Evolutionary conservation across 2,329 filamentous ascomycete genomes (phyloP).

Genomic region (Colletotrichum chrysophilum): DNA sequence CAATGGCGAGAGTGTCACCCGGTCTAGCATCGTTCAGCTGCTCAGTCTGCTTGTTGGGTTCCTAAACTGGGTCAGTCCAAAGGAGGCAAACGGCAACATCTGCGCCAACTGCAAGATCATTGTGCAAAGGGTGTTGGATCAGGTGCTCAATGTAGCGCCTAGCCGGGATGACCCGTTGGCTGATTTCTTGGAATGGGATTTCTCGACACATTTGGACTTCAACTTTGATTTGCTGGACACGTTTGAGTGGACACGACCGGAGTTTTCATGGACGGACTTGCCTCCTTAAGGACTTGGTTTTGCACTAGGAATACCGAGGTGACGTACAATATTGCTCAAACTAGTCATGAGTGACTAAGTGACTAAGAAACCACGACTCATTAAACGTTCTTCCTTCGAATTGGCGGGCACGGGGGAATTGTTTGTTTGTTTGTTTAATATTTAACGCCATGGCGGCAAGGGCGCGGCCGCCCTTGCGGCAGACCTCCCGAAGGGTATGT

Average conservation of each 20-base stretch:
- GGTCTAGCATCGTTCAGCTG: conserved; percentile 56
- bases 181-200: conserved; percentile 37
- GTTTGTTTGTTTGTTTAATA: no score
- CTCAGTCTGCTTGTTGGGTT: conserved; percentile 56
- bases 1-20: conserved; percentile 39
- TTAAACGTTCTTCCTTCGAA: not conserved
- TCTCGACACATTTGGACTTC: conserved; percentile 36
- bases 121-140: conserved; percentile 56
- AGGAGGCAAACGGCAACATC: conserved; percentile 51
- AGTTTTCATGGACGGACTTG: conserved; percentile 11
- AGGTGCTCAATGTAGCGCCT: conserved; percentile 46
- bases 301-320: not conserved
- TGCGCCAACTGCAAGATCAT: conserved; percentile 49
- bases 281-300: not conserved
- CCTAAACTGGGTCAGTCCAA: conserved; percentile 53
- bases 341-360: not conserved
- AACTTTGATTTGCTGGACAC: conserved; percentile 55
- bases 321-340: not conserved
- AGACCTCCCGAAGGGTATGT: no score
- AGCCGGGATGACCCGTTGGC: conserved; percentile 15
- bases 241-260: conserved; percentile 48
- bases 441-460: no score
- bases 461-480: no score
- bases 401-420: not conserved
- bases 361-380: not conserved